Evolutionary conservation across 2,329 filamentous ascomycete species (phyloP).

Genomic region (Pseudogymnoascus sp.): DNA sequence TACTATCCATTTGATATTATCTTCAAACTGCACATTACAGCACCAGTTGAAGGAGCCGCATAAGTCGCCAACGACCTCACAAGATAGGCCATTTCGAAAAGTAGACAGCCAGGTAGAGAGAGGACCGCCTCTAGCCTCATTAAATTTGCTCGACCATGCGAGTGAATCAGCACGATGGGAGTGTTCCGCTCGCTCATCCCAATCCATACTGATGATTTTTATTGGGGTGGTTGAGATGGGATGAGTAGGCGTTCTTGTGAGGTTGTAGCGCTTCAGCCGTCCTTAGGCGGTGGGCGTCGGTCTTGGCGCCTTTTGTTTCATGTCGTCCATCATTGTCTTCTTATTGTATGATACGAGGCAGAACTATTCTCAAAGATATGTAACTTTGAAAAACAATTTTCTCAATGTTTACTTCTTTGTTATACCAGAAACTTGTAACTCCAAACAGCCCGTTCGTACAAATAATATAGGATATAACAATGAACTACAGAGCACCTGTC

Average conservation of each 20-base stretch:
- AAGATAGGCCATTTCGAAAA: not conserved
- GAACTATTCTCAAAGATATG: not conserved
- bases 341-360: not conserved
- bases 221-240: not conserved
- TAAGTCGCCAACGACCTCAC: not conserved
- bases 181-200: not conserved
- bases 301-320: not conserved
- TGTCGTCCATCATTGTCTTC: not conserved
- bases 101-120: not conserved
- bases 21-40: not conserved
- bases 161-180: not conserved
- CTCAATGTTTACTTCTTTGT: not conserved
- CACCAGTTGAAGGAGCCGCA: not conserved
- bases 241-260: not conserved
- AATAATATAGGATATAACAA: not conserved
- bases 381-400: not conserved
- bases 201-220: not conserved
- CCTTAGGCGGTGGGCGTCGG: not conserved
- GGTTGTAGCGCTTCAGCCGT: no score
- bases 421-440: not conserved
- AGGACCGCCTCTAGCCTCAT: not conserved
- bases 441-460: not conserved
- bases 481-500: not conserved
- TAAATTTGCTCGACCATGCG: not conserved
- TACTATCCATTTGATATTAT: not conserved